Evolutionary conservation across 164 flowering plant genomes (phyloP), one percentile per base, ranked within the genome.

Genomic region (Magnolia officinalis): DNA sequence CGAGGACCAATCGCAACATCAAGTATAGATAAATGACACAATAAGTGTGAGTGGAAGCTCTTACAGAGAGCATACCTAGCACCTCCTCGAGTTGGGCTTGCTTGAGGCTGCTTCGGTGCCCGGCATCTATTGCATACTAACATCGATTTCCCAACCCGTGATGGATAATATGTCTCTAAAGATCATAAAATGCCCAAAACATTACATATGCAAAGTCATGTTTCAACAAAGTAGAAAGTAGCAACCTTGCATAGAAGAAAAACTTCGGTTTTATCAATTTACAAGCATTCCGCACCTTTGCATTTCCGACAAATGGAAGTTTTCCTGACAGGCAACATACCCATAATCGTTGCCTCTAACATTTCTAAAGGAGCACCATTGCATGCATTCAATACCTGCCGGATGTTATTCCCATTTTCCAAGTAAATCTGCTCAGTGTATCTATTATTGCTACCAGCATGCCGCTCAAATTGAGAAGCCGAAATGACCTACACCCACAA

Each of bases 361-460:
- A 74, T 68, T 18, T 83, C 89, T 76, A 83, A 75, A 1, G 88
- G 80, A 76, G 85, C 80, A 75, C 70, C 78, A 68, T 79, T 88
- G 79, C 90, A 88, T 8, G 86, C 91, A 78, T 82, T 86, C 80
- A 95, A 75, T 8, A 95, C 85, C 71, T 89, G 91, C 10, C 90
- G 88, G 1, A 95, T 85, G 68, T 83, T 84, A 4, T 81, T 88
- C 21, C 97, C 95, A 83, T 88, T 93, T 63, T 91, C 95, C 81
- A 95, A 80, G 79, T 84, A 86, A 51, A 90, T 92, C 75, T 88
- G 84, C 26, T 91, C 77, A 8, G 98, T 89, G 71, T 88, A 88
- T 74, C 91, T 92, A 77, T 91, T 89, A 68, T 76, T 50, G 81
- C 97, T 89, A 63, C 90, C 88, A 8, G 98, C 99, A 85, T 95